phyloP scores from a whole-genome alignment of 202 grass and related monocot genomes.

The Zoysia matrella region DNA sequence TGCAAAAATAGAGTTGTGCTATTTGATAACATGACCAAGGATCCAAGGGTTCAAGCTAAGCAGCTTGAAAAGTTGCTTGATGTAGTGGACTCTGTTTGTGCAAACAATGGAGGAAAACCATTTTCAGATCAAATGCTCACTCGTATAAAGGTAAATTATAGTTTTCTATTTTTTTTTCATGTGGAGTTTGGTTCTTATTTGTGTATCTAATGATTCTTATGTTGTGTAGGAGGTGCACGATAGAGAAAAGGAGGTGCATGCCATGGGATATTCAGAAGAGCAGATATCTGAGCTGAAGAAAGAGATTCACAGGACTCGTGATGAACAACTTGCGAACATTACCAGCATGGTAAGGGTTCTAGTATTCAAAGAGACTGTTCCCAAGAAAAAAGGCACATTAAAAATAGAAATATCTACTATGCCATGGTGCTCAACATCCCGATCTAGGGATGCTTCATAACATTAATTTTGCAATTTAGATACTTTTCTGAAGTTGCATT shows the following conservation, averaged over 20 bases:
- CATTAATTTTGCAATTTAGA: constrained; percentile 1
- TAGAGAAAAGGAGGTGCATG: constrained; percentile 64
- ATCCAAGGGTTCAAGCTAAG: constrained; percentile 42
- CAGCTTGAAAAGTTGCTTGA: constrained; percentile 64
- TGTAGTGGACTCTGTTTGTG: constrained; percentile 2
- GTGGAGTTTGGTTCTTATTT: constrained; percentile 32
- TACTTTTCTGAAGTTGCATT: not conserved
- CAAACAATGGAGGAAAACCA: too few relatives aligned
- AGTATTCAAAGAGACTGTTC: not conserved
- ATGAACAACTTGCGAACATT: constrained; percentile 41
- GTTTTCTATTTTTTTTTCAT: not conserved
- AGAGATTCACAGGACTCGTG: too few relatives aligned
- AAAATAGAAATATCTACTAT: not conserved
- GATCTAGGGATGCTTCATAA: not conserved
- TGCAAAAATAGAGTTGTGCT: constrained; percentile 84
- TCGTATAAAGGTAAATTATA: constrained; percentile 68
- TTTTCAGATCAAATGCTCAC: constrained; percentile 42
- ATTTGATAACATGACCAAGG: constrained; percentile 82
- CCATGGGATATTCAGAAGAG: too few relatives aligned
- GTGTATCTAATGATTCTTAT: not conserved
- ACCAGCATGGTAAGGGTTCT: constrained; percentile 76
- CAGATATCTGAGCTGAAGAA: too few relatives aligned
- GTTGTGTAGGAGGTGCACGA: constrained; percentile 61
- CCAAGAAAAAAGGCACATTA: not conserved
- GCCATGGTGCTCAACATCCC: not conserved